Evolutionary conservation across 306 rosid species (phyloP).

Genomic region (Quercus wislizeni): DNA sequence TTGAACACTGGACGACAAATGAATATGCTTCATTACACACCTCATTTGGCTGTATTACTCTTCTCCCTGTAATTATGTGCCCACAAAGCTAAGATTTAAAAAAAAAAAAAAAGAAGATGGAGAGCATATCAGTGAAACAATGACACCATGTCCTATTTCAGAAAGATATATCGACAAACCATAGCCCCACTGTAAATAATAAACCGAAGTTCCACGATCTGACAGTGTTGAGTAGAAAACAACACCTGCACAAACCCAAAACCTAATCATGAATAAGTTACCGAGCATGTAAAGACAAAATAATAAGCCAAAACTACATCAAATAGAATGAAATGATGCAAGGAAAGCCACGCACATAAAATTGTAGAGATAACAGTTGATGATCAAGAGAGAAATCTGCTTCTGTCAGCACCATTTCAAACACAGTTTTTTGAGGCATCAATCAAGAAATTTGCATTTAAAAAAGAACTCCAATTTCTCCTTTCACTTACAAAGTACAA

Average conservation of each 20-base stretch:
- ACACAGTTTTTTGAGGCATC: background rate
- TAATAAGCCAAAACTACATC: background rate
- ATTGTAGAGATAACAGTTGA: background rate
- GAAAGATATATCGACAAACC: background rate
- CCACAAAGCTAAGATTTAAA: background rate
- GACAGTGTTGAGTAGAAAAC: background rate
- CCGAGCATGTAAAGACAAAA: background rate
- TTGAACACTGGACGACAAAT: background rate
- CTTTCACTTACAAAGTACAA: background rate
- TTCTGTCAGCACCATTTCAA: background rate
- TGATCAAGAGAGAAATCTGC: background rate
- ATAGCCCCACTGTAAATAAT: background rate
- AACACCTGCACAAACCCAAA: slow-evolving; percentile 7
- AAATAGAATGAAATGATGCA: too few relatives aligned
- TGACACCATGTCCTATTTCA: background rate
- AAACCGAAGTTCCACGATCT: background rate
- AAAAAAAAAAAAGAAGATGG: background rate
- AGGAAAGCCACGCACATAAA: background rate
- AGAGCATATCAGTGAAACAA: background rate
- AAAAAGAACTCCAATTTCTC: background rate
- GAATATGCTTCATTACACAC: too few relatives aligned
- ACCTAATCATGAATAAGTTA: background rate
- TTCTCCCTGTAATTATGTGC: background rate
- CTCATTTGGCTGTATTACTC: too few relatives aligned
- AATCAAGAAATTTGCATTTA: background rate